Percentiles rank a stretch among this genome's conserved stretches.
These are phyloP conservation scores for Moniliella sp. DNA, from an alignment of 1,284 basidiomycete genomes.

Conservation along the genomic window DNA sequence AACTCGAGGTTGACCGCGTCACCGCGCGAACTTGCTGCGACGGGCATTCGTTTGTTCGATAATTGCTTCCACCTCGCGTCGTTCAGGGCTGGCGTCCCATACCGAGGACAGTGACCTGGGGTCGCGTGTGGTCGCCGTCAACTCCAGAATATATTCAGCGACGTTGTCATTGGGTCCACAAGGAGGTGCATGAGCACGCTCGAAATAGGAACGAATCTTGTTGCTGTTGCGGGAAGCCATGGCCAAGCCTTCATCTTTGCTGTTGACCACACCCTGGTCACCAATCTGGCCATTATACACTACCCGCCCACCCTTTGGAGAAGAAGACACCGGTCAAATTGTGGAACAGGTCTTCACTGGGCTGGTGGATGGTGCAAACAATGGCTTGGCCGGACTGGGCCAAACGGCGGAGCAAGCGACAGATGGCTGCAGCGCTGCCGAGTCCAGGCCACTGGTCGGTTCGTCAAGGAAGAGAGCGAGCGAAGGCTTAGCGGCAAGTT, in stretches of 20 bases:
- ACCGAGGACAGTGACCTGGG: background rate
- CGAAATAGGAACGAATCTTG: slow-evolving; percentile 15
- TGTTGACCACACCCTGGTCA: slow-evolving; percentile 1
- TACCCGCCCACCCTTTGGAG: slow-evolving; percentile 12
- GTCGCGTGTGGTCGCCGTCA: too few relatives aligned
- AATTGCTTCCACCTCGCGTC: background rate
- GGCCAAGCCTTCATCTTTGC: too few relatives aligned
- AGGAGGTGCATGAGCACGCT: slow-evolving; percentile 13
- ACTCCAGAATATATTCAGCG: slow-evolving; percentile 35
- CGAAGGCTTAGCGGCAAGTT: slow-evolving; percentile 21
- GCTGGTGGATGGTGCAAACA: slow-evolving; percentile 23
- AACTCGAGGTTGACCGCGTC: too few relatives aligned
- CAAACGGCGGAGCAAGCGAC: slow-evolving; percentile 14
- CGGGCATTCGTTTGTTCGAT: background rate
- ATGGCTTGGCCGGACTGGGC: slow-evolving; percentile 18
- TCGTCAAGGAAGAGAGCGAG: slow-evolving; percentile 28
- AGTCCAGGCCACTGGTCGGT: slow-evolving; percentile 20
- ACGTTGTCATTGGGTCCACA: slow-evolving; percentile 15
- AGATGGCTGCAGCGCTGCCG: slow-evolving; percentile 13
- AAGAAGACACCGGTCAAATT: slow-evolving; percentile 18
- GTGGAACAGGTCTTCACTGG: slow-evolving; percentile 12
- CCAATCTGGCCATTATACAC: slow-evolving; percentile 18
- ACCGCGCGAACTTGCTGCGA: too few relatives aligned
- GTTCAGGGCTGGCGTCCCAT: background rate
- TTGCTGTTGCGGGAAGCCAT: slow-evolving; percentile 8